These are phyloP conservation scores for Nicotiana benthamiana DNA, from an alignment of 257 asterid species.

Conservation along the genomic window DNA sequence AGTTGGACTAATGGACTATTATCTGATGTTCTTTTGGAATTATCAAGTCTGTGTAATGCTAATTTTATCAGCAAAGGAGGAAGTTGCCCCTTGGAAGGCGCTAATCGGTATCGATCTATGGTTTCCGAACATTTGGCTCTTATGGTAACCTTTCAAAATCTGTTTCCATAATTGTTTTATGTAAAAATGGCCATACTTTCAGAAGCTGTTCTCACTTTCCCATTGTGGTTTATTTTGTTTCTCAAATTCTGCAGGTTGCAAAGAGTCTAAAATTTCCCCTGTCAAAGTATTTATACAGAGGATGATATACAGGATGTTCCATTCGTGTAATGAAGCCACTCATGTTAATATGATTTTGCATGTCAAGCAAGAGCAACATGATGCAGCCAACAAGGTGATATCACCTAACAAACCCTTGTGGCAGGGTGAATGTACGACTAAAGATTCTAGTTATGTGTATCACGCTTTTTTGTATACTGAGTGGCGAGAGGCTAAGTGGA, in stretches of 20 bases:
- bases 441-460: background rate
- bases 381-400: background rate
- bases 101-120: constrained; percentile 69
- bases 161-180: background rate
- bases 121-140: constrained; percentile 76
- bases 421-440: background rate
- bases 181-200: background rate
- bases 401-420: background rate
- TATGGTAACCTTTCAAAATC: constrained; percentile 39
- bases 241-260: constrained; percentile 48
- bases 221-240: background rate
- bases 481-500: background rate
- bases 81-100: constrained; percentile 94
- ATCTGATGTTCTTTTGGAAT: constrained; percentile 78
- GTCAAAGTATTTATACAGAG: constrained; percentile 73
- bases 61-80: constrained; percentile 79
- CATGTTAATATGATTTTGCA: constrained; percentile 3
- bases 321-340: background rate
- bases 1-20: constrained; percentile 37
- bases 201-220: background rate
- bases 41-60: constrained; percentile 88
- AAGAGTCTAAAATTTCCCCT: constrained; percentile 83
- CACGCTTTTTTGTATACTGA: background rate
- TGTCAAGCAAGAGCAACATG: background rate
- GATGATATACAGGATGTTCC: constrained; percentile 14